A percentile compares a stretch with the other conserved stretches of the same genome.
Conservation (phyloP, 371 early-diverging fungal species). For the Actinomortierella ambigua region DNA sequence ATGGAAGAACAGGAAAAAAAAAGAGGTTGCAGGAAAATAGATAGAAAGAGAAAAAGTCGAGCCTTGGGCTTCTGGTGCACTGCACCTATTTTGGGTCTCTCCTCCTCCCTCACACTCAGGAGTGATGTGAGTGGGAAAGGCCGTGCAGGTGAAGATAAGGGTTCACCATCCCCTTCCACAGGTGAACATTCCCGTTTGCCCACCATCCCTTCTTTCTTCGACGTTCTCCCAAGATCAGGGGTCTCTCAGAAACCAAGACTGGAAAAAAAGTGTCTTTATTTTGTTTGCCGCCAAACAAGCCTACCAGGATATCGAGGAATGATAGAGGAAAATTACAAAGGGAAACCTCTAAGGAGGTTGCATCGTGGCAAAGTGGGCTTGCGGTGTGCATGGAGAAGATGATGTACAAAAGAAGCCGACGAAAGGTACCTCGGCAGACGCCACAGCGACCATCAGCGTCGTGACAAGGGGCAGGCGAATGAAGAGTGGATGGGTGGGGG, state of each 20-base stretch:
- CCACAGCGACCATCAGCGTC: too few species aligned
- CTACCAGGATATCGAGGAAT: too few species aligned
- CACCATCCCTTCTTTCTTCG: slow-evolving; percentile 17
- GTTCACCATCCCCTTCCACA: neutral
- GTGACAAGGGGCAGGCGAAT: too few species aligned
- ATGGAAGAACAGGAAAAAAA: slow-evolving; percentile 10
- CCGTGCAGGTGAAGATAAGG: too few species aligned
- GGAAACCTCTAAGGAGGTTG: slow-evolving; percentile 25
- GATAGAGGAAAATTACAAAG: neutral
- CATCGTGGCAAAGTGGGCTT: slow-evolving; percentile 38
- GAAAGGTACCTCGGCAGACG: too few species aligned
- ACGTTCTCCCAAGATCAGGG: neutral
- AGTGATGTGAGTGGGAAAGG: too few species aligned
- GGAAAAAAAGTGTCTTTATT: neutral
- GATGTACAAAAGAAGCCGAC: too few species aligned
- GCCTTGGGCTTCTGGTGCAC: neutral
- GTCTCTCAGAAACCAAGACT: neutral
- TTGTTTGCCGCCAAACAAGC: neutral
- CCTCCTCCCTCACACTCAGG: too few species aligned
- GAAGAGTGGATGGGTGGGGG: too few species aligned
- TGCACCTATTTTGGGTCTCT: neutral
- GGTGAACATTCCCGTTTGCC: slow-evolving; percentile 6
- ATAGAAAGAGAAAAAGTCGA: neutral
- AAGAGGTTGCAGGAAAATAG: slow-evolving; percentile 13
- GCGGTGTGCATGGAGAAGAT: too few species aligned